Evolutionary conservation across 345 rosid species (phyloP), one percentile per base, ranked within the genome.

Genomic region (Dimocarpus longan): DNA sequence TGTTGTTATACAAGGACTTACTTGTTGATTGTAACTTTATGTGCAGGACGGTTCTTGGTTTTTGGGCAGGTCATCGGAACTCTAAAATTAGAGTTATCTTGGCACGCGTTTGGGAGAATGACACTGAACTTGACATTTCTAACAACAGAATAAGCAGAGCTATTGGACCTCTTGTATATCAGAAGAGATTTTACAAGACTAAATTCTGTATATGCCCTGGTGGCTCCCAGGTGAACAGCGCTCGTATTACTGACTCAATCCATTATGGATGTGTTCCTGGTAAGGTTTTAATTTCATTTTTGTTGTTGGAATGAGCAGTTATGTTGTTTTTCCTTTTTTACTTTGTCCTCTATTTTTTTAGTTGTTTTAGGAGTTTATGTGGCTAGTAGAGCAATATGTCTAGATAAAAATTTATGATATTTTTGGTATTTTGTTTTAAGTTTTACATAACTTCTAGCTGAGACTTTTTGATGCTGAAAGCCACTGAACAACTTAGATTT

Each of bases 201-300:
- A 97, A 97, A 81, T 97, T 87, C 79, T 94, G 98, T 83, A 92
- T 97, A 83, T 97, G 98, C 79, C 99, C 99, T 1, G 98, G 99
- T 69, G 98, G 99, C 75, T 93, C 98, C 66, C 99, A 97, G 84
- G 98, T 97, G 81, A 93, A 93, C 80, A 94, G 99, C 65, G 99
- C 98, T 75, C 95, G 98, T 22, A 93, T 97, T 80, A 84, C 98
- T 39, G 99, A 97, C 85, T 95, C 99, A 6, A 97, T 97, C 68
- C 98, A 94, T 72, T 97, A 94, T 71, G 99, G 98, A 78, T 97
- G 99, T 85, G 77, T 94, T 80, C 99, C 99, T 74, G 98, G 99
- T 94, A 88, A 80, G 87, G 70, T 22, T 18, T 65, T 65, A 56
- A 18, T 68, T 66, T 71, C 37, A 32, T 18, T 40, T 32, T 50